Conservation (phyloP, 805 yeast species). For the Lachancea meyersii region DNA sequence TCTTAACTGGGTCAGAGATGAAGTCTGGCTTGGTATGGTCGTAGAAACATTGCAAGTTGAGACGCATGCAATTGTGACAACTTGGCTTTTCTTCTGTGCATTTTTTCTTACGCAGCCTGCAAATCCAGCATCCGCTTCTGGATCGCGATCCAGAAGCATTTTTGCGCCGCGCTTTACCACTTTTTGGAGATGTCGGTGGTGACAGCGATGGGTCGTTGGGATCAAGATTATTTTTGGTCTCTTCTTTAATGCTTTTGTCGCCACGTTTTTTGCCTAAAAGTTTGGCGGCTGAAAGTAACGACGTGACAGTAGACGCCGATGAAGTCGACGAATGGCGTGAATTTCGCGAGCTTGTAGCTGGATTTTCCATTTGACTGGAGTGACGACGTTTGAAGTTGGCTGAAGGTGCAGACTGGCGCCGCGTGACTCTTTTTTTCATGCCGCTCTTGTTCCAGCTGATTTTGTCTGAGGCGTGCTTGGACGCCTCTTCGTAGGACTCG, state of each 20-base stretch:
- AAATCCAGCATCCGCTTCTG: slow-evolving; percentile 71
- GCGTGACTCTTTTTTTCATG: slow-evolving; percentile 25
- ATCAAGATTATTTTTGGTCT: neutral
- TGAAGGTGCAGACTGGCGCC: slow-evolving; percentile 18
- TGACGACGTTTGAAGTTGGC: slow-evolving; percentile 8
- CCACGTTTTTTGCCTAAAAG: slow-evolving; percentile 7
- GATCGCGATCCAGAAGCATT: slow-evolving; percentile 36
- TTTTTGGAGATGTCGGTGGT: slow-evolving; percentile 7
- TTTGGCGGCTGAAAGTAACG: slow-evolving; percentile 11
- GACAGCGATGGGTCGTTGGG: slow-evolving; percentile 3
- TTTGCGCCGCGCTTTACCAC: slow-evolving; percentile 11
- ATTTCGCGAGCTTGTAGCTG: neutral
- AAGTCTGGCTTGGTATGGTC: slow-evolving; percentile 45
- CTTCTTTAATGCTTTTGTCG: neutral
- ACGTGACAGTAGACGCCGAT: slow-evolving; percentile 8
- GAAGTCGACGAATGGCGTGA: slow-evolving; percentile 9
- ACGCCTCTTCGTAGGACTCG: slow-evolving; percentile 7
- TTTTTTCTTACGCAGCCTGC: slow-evolving; percentile 64
- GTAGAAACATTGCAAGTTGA: slow-evolving; percentile 56
- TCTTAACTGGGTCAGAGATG: slow-evolving; percentile 40
- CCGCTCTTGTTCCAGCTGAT: slow-evolving; percentile 33
- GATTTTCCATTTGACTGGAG: slow-evolving; percentile 2
- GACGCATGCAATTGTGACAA: slow-evolving; percentile 52
- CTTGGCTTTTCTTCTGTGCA: slow-evolving; percentile 61
- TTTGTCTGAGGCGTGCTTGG: slow-evolving; percentile 8